A percentile compares a stretch with the other conserved stretches of the same genome.
Conservation (phyloP, 371 early-diverging fungal species). For the Mortierella sp. region DNA sequence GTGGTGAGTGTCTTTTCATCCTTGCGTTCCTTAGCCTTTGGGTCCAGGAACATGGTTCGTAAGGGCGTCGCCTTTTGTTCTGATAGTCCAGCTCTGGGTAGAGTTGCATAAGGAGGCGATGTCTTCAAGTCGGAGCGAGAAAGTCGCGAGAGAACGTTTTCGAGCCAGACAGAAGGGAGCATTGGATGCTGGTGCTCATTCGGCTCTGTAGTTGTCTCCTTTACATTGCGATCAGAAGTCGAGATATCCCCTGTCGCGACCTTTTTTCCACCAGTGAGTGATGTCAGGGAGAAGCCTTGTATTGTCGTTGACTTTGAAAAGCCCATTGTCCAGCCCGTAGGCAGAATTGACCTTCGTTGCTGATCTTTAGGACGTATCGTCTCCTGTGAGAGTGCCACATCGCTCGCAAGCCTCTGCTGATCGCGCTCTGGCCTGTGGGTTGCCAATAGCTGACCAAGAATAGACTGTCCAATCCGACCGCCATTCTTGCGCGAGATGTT, state of each 20-base stretch:
- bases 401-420: slow-evolving; percentile 22
- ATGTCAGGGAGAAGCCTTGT: slow-evolving; percentile 1
- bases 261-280: background rate
- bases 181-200: slow-evolving; percentile 18
- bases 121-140: slow-evolving; percentile 22
- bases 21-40: slow-evolving; percentile 1
- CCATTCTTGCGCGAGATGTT: slow-evolving; percentile 35
- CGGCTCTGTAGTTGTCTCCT: slow-evolving; percentile 26
- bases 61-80: slow-evolving; percentile 4
- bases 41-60: slow-evolving; percentile 8
- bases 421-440: slow-evolving; percentile 34
- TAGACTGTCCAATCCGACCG: slow-evolving; percentile 38
- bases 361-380: slow-evolving; percentile 50
- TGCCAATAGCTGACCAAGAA: slow-evolving; percentile 41
- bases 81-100: slow-evolving; percentile 20
- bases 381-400: slow-evolving; percentile 30
- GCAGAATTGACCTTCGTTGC: slow-evolving; percentile 42
- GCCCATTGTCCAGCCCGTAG: slow-evolving; percentile 24
- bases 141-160: slow-evolving; percentile 26
- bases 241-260: background rate
- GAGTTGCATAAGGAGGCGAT: slow-evolving; percentile 39
- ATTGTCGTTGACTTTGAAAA: slow-evolving; percentile 17
- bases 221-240: slow-evolving; percentile 1
- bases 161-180: slow-evolving; percentile 44
- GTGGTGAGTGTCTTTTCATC: background rate